Conservation (phyloP, 495 filamentous ascomycete species). For the Clohesyomyces aquaticus region DNA sequence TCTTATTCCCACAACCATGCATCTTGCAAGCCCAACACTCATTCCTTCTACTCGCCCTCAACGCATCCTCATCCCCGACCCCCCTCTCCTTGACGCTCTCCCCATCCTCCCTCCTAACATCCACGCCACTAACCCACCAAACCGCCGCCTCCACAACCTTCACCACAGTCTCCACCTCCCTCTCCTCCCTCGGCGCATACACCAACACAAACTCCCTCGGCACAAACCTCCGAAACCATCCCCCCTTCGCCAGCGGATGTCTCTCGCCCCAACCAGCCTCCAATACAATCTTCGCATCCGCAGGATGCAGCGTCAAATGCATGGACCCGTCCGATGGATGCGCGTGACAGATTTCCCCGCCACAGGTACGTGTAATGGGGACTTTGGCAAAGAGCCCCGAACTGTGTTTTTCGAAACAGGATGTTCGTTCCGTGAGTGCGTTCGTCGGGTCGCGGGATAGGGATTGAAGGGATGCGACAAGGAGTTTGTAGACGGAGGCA, state of each 20-base stretch:
- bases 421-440: conserved; percentile 63
- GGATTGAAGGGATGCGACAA: conserved; percentile 55
- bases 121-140: conserved; percentile 63
- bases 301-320: conserved; percentile 77
- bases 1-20: conserved; percentile 23
- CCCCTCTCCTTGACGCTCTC: conserved; percentile 14
- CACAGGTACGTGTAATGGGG: conserved; percentile 63
- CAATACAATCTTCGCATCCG: conserved; percentile 75
- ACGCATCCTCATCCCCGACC: conserved; percentile 7
- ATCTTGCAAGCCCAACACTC: conserved; percentile 28
- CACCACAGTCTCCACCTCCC: conserved; percentile 69
- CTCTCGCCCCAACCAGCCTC: conserved; percentile 86
- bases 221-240: conserved; percentile 58
- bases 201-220: conserved; percentile 76
- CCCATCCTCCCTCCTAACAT: conserved; percentile 16
- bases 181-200: conserved; percentile 75
- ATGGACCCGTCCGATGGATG: conserved; percentile 74
- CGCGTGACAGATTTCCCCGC: conserved; percentile 79
- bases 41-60: conserved; percentile 4
- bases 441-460: conserved; percentile 55
- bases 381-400: conserved; percentile 68
- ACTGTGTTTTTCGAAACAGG: conserved; percentile 80
- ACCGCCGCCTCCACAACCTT: conserved; percentile 68
- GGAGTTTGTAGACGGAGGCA: conserved; percentile 54
- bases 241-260: conserved; percentile 75